Evolutionary conservation across 2,329 filamentous ascomycete genomes (phyloP).

Genomic region (Xylariaceae sp.): DNA sequence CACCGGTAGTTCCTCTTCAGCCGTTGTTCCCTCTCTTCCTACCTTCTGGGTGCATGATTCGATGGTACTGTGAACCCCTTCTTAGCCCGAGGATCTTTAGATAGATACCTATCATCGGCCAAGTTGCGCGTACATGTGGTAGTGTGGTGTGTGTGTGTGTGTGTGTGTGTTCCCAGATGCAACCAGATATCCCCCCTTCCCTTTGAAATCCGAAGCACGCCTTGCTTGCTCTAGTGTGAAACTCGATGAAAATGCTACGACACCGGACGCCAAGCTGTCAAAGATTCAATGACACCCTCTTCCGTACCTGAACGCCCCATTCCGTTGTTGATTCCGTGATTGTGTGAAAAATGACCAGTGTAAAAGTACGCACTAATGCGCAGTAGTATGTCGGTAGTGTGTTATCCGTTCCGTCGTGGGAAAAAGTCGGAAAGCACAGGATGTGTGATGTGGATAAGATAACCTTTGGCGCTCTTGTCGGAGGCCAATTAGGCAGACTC

Average conservation of each 20-base stretch:
- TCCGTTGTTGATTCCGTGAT: constrained; percentile 12
- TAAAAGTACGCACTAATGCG: background rate
- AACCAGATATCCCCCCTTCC: background rate
- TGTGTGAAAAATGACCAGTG: constrained; percentile 6
- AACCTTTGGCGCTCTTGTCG: background rate
- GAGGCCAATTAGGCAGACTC: background rate
- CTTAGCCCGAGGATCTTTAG: background rate
- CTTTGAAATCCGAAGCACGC: constrained; percentile 3
- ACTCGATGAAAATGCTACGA: background rate
- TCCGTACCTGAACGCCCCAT: constrained; percentile 25
- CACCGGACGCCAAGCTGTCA: constrained; percentile 8
- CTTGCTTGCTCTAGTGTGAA: constrained; percentile 9
- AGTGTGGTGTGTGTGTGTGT: background rate
- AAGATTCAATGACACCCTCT: constrained; percentile 1
- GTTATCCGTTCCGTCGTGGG: background rate
- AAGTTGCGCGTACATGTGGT: background rate
- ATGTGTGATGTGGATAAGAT: background rate
- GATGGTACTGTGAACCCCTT: background rate
- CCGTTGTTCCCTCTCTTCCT: background rate
- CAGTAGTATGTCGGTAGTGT: background rate
- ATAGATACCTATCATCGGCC: background rate
- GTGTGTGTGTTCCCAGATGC: background rate
- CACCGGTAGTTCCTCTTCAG: background rate
- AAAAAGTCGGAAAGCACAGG: background rate
- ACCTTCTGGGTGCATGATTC: background rate